Base-by-base conservation (phyloP, 2,329 filamentous ascomycete genomes). In the Chaetothyriales sp. region DNA sequence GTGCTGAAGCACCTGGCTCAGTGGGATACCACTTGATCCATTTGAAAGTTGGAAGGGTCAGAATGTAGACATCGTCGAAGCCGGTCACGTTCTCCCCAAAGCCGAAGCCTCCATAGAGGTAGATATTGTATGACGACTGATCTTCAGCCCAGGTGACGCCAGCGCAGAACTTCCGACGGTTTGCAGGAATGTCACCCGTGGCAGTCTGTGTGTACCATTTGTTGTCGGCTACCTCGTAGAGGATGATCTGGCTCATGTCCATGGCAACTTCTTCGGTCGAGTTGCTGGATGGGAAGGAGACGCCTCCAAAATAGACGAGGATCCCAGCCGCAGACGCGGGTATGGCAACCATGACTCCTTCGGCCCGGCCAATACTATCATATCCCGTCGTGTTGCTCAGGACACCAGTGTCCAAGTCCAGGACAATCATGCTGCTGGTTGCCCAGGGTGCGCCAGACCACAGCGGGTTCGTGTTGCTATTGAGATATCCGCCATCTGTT, bases 231-330 rank as follows among this genome's bases (percentile, higher is more conserved):
- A 83, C 73, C 55, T 83, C 79, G 56, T 79, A 82, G 2, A 83
- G 60, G 51, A 77, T 70, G 36, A 82, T 76, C 18, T 70, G 65
- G 56, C 73, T 65, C 67, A 73, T 73, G 2, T 69, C 64, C 50
- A 73, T 69, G 1, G 67, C 65, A 4, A 62, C 56, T n/a, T 68
- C 56, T n/a, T 68, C 65, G 2, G 69, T 74, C 6, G 73, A 74
- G 49, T 79, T 76, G 5, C 61, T 64, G 44, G 61, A 65, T 2
- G 63, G 62, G 32, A 76, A 73, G 52, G 71, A 68, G 5, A 81
- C 63, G 9, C 79, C 79, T 15, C 80, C 80, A 62, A 83, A 76
- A 57, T 81, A 80, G 1, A 81, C 66, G 25, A 83, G 65, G 62
- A 82, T 65, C 1, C 80, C 80, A 12, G 66, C 70, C 55, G 80